Percentiles rank a stretch among this genome's conserved stretches.
Conservation (phyloP, 1,284 basidiomycete species). For the Papiliotrema terrestris region DNA sequence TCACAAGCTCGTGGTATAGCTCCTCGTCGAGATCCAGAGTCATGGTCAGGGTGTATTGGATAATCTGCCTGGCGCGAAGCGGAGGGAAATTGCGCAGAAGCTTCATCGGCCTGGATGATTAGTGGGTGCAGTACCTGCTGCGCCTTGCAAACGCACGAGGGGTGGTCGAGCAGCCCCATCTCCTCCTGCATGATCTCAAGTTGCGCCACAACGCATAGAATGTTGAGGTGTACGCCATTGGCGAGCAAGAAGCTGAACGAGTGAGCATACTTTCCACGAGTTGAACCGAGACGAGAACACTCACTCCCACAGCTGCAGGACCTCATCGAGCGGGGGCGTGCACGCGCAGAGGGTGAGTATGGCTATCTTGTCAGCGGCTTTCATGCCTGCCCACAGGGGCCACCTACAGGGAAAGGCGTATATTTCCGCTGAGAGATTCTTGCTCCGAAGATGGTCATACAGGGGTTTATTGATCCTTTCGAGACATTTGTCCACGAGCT, state of each 20-base stretch:
- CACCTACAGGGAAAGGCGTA: conserved; percentile 92
- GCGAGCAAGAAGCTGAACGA: conserved; percentile 71
- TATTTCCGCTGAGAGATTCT: conserved; percentile 94
- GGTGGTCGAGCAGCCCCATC: conserved; percentile 75
- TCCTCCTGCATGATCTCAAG: conserved; percentile 83
- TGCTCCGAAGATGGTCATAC: conserved; percentile 73
- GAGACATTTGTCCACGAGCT: conserved; percentile 89
- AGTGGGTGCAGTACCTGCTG: not conserved
- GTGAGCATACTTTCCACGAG: not conserved
- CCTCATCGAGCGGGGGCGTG: conserved; percentile 91
- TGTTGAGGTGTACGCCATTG: conserved; percentile 92
- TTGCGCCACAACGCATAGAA: conserved; percentile 94
- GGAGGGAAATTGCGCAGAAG: conserved; percentile 91
- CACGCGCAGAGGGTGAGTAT: conserved; percentile 93
- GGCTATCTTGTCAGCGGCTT: conserved; percentile 54
- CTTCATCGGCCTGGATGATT: conserved; percentile 74
- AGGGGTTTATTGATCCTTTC: conserved; percentile 85
- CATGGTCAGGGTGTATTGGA: conserved; percentile 87
- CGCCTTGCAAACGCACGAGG: conserved; percentile 58
- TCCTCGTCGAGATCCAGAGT: conserved; percentile 84
- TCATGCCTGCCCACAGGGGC: not conserved
- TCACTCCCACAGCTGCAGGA: conserved; percentile 86
- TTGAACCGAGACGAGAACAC: conserved; percentile 7
- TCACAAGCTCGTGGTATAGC: conserved; percentile 84
- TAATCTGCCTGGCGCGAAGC: conserved; percentile 77